A percentile compares a stretch with the other conserved stretches of the same genome.
These are phyloP conservation scores for Wickerhamomyces strasburgensis DNA, from an alignment of 805 yeast genomes.

Conservation along the genomic window DNA sequence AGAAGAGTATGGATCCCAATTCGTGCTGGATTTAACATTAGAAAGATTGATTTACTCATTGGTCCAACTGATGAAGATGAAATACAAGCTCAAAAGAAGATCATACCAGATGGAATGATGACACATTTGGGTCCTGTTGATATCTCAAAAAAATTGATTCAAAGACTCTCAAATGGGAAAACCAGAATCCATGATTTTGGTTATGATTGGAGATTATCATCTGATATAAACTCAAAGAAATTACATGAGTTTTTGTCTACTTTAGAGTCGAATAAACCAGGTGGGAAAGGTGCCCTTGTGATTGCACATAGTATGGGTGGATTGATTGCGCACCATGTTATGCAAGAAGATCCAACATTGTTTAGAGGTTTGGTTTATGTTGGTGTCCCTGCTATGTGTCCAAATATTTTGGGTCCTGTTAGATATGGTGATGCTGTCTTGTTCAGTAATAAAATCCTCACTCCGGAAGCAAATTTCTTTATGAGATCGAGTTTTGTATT, in stretches of 20 bases:
- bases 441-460: conserved; percentile 65
- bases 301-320: conserved; percentile 97
- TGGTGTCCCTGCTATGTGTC: conserved; percentile 81
- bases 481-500: conserved; percentile 83
- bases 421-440: conserved; percentile 77
- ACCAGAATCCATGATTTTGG: conserved; percentile 70
- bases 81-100: conserved; percentile 39
- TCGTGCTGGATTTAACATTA: conserved; percentile 75
- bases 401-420: conserved; percentile 82
- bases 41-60: conserved; percentile 61
- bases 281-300: conserved; percentile 55
- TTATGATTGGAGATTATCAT: conserved; percentile 89
- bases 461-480: conserved; percentile 79
- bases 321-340: conserved; percentile 70
- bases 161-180: conserved; percentile 52
- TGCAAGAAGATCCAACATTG: conserved; percentile 61
- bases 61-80: conserved; percentile 78
- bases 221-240: conserved; percentile 47
- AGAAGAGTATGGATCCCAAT: conserved; percentile 83
- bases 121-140: conserved; percentile 87
- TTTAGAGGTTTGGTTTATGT: conserved; percentile 75
- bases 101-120: conserved; percentile 72
- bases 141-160: conserved; percentile 57
- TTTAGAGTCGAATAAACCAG: conserved; percentile 35
- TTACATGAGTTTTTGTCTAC: conserved; percentile 43